Evolutionary conservation across 305 asterid genomes (phyloP).

Genomic region (Fraxinus platypoda): DNA sequence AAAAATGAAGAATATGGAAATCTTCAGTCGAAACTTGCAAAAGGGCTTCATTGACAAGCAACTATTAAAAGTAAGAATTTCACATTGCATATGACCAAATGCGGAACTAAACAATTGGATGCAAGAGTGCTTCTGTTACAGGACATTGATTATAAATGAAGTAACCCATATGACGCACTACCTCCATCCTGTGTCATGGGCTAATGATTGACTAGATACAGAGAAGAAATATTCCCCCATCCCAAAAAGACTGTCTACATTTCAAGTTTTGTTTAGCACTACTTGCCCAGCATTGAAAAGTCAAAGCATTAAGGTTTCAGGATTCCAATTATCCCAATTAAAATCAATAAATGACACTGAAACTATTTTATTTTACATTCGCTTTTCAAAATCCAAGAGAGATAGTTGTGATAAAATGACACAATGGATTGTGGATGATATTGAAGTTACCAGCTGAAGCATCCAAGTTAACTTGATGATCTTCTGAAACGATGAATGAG

Average conservation of each 20-base stretch:
- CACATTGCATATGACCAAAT: conserved; percentile 7
- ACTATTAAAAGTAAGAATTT: conserved; percentile 10
- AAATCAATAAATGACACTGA: conserved; percentile 4
- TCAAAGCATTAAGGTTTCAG: conserved; percentile 2
- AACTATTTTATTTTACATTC: conserved; percentile 9
- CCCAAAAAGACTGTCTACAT: not conserved
- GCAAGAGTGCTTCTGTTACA: not conserved
- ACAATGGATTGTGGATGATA: not conserved
- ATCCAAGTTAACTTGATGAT: not conserved
- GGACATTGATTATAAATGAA: not conserved
- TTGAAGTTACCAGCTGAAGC: not conserved
- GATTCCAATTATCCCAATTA: not conserved
- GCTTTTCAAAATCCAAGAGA: conserved; percentile 9
- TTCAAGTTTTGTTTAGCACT: not conserved
- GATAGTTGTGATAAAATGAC: not conserved
- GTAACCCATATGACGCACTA: not conserved
- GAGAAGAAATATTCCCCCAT: not conserved
- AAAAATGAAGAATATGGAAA: conserved; percentile 2
- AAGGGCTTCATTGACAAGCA: conserved; percentile 16
- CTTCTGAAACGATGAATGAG: not conserved
- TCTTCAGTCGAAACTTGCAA: conserved; percentile 2
- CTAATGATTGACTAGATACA: not conserved
- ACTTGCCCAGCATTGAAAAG: not conserved
- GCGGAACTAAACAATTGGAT: conserved; percentile 16
- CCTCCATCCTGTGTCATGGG: not conserved